Evolutionary conservation across 2,329 filamentous ascomycete genomes (phyloP), one percentile per base, ranked within the genome.

Genomic region (Fusarium agapanthi): DNA sequence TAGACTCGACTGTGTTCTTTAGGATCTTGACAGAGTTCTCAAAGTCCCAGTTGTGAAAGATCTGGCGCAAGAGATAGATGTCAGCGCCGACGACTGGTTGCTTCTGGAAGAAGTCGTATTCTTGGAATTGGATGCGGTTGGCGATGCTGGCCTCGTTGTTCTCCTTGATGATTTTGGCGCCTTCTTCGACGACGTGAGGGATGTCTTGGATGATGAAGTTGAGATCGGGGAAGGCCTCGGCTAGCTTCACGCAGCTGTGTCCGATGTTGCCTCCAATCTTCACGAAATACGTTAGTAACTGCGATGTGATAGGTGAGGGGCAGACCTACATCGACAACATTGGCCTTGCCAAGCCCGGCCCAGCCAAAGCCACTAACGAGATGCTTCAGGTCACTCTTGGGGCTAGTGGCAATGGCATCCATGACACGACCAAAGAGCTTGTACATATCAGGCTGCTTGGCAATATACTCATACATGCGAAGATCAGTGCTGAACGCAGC

Each of bases 21-120:
- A 44, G 32, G 16, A 61, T 61, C 2, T 61, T 55, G 9, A 61
- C 58, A 6, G 58, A 43, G 12, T 61, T 61, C 26, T 61, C 58
- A 26, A 61, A 61, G 13, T 61, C 40, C 58, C 50, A 61, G 30
- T 61, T 61, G 16, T 61, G 58, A 1, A 61, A 43, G 26, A 61
- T 61, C 4, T 61, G 58, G 18, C 58, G 58, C 12, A 61, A 13
- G 16, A 61, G 38, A 4, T 61, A 61, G 7, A 56, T 14, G 5
- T 43, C 30, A 0, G 58, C 58, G 1, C 58, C 50, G 11, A 44
- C 37, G 1, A 61, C 40, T 16, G 38, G 50, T 12, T 61, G 58
- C 10, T 56, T 35, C 16, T 55, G 22, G 26, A 61, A 61, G 24
- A 61, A 61, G n/a, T 61, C 48, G 50, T 61, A 44, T 26, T 56